phyloP scores from a whole-genome alignment of 164 flowering plant genomes.

The Dillenia turbinata region DNA sequence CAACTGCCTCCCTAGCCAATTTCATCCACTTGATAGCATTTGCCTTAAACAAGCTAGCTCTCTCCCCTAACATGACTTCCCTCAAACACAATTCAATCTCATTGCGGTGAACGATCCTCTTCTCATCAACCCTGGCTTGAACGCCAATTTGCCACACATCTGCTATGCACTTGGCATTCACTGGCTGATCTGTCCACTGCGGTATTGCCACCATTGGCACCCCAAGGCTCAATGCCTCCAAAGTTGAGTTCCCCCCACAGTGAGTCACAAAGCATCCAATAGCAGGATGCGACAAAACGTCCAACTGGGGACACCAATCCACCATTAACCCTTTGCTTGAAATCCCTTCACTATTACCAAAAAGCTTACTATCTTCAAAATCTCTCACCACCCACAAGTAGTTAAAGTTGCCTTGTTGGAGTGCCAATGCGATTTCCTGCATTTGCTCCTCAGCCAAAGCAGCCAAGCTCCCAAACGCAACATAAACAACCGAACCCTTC shows the following conservation, averaged over 20 bases:
- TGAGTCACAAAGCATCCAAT: slow-evolving; percentile 56
- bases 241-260: slow-evolving; percentile 54
- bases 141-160: slow-evolving; percentile 52
- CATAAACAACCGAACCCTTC: slow-evolving; percentile 30
- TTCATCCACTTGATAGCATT: slow-evolving; percentile 38
- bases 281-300: slow-evolving; percentile 36
- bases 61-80: slow-evolving; percentile 45
- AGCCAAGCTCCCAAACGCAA: slow-evolving; percentile 38
- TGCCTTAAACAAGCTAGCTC: slow-evolving; percentile 18
- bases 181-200: slow-evolving; percentile 43
- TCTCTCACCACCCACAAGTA: slow-evolving; percentile 45
- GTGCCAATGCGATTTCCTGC: slow-evolving; percentile 23
- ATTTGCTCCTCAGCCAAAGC: slow-evolving; percentile 21
- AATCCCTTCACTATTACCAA: slow-evolving; percentile 18
- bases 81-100: slow-evolving; percentile 30
- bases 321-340: slow-evolving; percentile 32
- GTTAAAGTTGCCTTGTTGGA: slow-evolving; percentile 6
- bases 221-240: slow-evolving; percentile 53
- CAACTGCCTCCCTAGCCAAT: slow-evolving; percentile 36
- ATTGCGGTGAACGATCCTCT: slow-evolving; percentile 29
- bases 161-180: slow-evolving; percentile 40
- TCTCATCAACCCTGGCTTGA: slow-evolving; percentile 28
- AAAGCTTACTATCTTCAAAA: slow-evolving; percentile 35
- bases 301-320: slow-evolving; percentile 40
- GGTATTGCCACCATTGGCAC: slow-evolving; percentile 54